These are phyloP conservation scores for Kodamaea lidongshanica DNA, from an alignment of 805 yeast genomes.

Conservation along the genomic window DNA sequence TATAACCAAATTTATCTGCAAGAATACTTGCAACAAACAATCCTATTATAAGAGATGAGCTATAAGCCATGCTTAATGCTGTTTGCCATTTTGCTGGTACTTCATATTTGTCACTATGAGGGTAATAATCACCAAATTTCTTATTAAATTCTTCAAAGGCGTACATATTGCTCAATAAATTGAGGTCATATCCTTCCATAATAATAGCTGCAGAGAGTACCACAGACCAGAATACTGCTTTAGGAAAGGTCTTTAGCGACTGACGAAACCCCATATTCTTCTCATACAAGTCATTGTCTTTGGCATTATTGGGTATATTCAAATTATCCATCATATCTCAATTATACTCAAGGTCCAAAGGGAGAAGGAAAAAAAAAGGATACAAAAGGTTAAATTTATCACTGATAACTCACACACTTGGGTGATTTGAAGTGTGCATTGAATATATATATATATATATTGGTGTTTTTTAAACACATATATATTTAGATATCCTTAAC, in stretches of 20 bases:
- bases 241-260: constrained; percentile 34
- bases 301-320: constrained; percentile 34
- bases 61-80: constrained; percentile 27
- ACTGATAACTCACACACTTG: too few species aligned
- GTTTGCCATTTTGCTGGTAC: constrained; percentile 40
- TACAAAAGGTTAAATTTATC: too few species aligned
- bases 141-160: constrained; percentile 29
- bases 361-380: too few species aligned
- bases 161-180: constrained; percentile 33
- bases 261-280: constrained; percentile 30
- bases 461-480: too few species aligned
- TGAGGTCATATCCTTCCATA: constrained; percentile 40
- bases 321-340: too few species aligned
- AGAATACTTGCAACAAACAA: constrained; percentile 39
- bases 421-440: too few species aligned
- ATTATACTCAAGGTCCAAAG: too few species aligned
- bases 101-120: constrained; percentile 22
- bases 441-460: too few species aligned
- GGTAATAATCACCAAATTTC: constrained; percentile 28
- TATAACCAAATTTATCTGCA: constrained; percentile 43
- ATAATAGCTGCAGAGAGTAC: constrained; percentile 36
- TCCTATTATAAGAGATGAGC: constrained; percentile 39
- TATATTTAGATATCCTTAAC: too few species aligned
- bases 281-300: constrained; percentile 28
- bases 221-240: constrained; percentile 39